Percentiles rank a stretch among this genome's conserved stretches.
These are phyloP conservation scores for Sambucus nigra DNA, from an alignment of 129 eudicot species.

Conservation along the genomic window DNA sequence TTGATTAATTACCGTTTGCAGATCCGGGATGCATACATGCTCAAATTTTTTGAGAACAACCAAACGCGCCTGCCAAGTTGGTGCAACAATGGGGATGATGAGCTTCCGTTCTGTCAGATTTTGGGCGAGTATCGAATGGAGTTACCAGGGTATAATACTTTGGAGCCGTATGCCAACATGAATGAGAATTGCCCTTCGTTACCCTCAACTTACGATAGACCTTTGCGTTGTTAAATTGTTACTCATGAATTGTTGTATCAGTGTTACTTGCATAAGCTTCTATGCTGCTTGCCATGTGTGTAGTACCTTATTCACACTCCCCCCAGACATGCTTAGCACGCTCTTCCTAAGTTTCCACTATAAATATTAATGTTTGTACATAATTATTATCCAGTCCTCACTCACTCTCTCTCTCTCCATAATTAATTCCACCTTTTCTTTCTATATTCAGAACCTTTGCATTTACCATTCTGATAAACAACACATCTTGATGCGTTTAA, in stretches of 20 bases:
- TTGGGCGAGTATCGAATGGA: conserved; percentile 97
- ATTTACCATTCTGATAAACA: no score
- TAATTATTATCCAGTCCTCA: no score
- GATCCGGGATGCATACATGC: conserved; percentile 98
- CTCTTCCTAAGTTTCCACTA: not conserved
- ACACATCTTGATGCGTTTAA: no score
- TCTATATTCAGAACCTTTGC: no score
- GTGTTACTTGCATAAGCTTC: not conserved
- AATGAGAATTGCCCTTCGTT: conserved; percentile 95
- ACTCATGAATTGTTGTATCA: not conserved
- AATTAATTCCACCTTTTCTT: no score
- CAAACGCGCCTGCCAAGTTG: conserved; percentile 71
- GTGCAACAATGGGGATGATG: conserved; percentile 68
- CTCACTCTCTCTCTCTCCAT: no score
- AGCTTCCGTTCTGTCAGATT: conserved; percentile 83
- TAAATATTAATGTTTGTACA: not conserved
- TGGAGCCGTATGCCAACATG: conserved; percentile 89
- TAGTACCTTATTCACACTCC: not conserved
- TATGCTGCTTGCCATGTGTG: not conserved
- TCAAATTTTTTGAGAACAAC: conserved; percentile 71
- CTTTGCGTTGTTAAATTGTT: conserved; percentile 47
- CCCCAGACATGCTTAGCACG: not conserved
- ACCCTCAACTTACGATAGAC: conserved; percentile 92
- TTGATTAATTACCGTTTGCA: conserved; percentile 16
- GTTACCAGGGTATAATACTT: conserved; percentile 73